Evolutionary conservation across 2,329 filamentous ascomycete species (phyloP), one percentile per base, ranked within the genome.

Genomic region (Phialocephala subalpina): DNA sequence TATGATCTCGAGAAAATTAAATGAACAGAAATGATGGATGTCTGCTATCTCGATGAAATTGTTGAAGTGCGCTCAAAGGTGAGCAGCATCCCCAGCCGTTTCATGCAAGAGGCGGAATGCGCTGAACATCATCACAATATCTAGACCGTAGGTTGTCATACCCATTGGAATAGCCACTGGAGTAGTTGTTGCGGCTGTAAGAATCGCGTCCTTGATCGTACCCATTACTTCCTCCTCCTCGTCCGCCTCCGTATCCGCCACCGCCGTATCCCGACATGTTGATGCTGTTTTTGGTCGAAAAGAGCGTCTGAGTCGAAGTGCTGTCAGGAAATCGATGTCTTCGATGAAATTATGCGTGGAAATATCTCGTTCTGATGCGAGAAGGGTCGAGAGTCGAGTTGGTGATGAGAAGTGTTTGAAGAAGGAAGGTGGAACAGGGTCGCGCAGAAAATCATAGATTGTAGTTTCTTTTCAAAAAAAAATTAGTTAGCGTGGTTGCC

Each of bases 161-260:
- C 76, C 81, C 82, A 67, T 82, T 81, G 64, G 84, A 84, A 74
- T 85, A 81, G 69, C 83, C 82, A 74, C 82, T 83, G 75, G 82
- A 81, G 67, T 82, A 80, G 73, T 78, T 78, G 66, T 76, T 77
- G 72, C 77, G 72, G 68, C 77, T 82, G 77, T 81, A 79, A 77
- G 79, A 79, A 77, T 81, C 85, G 75, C 86, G 85, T 78, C 85
- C 84, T 77, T 85, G 84, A 63, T 82, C 82, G 75, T 86, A 84
- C 70, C 83, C 83, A 70, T 80, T 80, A 72, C 80, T 73, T 62
- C 77, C 76, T 62, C 77, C 76, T 65, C 78, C 78, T 71, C 78
- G 76, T 61, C 78, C 78, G 69, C 81, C 78, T 64, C 81, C 79
- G 71, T 77, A 78, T 70, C 81, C 78, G 64, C 83, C 85, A 73